Conservation (phyloP, 1,284 basidiomycete species). For the Ustilago trichophora region DNA sequence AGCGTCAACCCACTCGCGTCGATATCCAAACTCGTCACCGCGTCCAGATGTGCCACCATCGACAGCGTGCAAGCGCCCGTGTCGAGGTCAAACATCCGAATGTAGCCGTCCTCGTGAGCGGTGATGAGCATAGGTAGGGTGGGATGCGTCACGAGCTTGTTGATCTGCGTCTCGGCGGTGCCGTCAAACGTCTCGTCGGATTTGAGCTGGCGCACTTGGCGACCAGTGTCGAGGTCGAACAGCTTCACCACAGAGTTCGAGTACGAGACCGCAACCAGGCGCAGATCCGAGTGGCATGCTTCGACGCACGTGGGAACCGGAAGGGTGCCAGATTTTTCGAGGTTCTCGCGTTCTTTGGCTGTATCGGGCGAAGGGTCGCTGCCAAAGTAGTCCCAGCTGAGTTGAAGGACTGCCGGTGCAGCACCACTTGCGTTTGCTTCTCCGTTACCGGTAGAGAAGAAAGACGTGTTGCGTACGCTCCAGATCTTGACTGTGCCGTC, state of each 20-base stretch:
- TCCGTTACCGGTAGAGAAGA: constrained; percentile 5
- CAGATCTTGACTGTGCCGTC: constrained; percentile 93
- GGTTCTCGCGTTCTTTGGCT: constrained; percentile 67
- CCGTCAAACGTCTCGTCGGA: constrained; percentile 75
- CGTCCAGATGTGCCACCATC: constrained; percentile 88
- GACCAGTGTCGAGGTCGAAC: constrained; percentile 85
- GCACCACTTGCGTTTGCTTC: constrained; percentile 6
- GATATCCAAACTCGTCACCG: constrained; percentile 88
- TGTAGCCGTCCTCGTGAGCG: constrained; percentile 91
- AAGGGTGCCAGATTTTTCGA: constrained; percentile 40
- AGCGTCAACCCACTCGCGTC: constrained; percentile 86
- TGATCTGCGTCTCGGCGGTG: constrained; percentile 78
- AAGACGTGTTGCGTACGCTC: constrained; percentile 65
- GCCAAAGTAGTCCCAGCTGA: constrained; percentile 79
- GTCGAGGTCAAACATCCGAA: constrained; percentile 84
- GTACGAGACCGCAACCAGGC: constrained; percentile 77
- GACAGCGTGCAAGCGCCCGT: constrained; percentile 86
- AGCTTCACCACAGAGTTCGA: constrained; percentile 88
- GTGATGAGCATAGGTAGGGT: constrained; percentile 87
- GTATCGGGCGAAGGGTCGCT: constrained; percentile 67
- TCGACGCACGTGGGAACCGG: constrained; percentile 81
- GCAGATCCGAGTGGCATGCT: constrained; percentile 72
- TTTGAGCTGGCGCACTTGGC: constrained; percentile 76
- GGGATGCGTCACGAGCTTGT: constrained; percentile 88
- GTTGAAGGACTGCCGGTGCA: constrained; percentile 48